A percentile compares a stretch with the other conserved stretches of the same genome.
These are phyloP conservation scores for Copromyces sp. DNA, from an alignment of 495 filamentous ascomycete species.

Conservation along the genomic window DNA sequence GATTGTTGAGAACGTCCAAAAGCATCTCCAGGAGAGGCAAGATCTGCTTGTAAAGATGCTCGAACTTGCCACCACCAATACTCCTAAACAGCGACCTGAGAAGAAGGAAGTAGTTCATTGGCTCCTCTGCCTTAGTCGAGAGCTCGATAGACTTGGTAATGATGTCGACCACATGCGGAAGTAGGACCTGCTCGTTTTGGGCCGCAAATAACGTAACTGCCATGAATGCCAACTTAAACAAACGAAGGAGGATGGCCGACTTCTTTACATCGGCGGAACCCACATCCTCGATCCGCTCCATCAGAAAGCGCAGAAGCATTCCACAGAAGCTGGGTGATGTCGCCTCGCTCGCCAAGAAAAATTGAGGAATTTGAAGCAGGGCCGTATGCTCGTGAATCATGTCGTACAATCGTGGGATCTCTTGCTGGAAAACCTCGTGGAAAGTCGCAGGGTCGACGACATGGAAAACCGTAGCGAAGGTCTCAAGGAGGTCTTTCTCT, in stretches of 20 bases:
- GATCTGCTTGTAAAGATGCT: constrained; percentile 96
- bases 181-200: constrained; percentile 89
- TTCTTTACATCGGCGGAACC: constrained; percentile 83
- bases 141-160: constrained; percentile 93
- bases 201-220: constrained; percentile 90
- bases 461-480: constrained; percentile 96
- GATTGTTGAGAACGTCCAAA: constrained; percentile 90
- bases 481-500: constrained; percentile 95
- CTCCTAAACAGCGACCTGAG: constrained; percentile 87
- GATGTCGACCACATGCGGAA: constrained; percentile 93
- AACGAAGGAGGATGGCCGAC: constrained; percentile 80
- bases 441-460: constrained; percentile 98
- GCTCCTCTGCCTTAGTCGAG: constrained; percentile 89
- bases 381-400: constrained; percentile 97
- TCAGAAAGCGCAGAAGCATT: constrained; percentile 93
- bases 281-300: constrained; percentile 91
- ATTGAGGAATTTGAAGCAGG: constrained; percentile 90
- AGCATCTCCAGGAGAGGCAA: constrained; percentile 93
- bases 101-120: constrained; percentile 97
- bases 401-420: constrained; percentile 91
- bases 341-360: constrained; percentile 94
- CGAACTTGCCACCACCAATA: constrained; percentile 94
- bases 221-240: constrained; percentile 99
- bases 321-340: constrained; percentile 96
- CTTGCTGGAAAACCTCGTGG: constrained; percentile 94